phyloP scores from a whole-genome alignment of 805 yeast genomes.

The Lachancea mirantina region DNA sequence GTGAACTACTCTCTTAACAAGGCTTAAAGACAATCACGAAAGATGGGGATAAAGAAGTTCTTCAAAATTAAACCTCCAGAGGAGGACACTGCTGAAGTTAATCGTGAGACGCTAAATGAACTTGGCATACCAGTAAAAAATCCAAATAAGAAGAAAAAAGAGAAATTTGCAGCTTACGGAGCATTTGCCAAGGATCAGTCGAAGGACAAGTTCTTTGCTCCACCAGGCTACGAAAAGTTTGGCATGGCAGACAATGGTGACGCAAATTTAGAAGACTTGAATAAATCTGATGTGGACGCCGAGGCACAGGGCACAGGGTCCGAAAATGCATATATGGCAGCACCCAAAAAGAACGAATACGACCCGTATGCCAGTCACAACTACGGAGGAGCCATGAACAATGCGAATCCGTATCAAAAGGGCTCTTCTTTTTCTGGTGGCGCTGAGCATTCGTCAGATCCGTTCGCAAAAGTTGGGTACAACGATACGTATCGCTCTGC shows the following conservation, averaged over 20 bases:
- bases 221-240: constrained; percentile 33
- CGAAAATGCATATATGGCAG: constrained; percentile 4
- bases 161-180: constrained; percentile 43
- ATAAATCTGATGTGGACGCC: constrained; percentile 12
- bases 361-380: constrained; percentile 10
- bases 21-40: not conserved
- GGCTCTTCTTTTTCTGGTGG: no score
- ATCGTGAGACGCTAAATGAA: constrained; percentile 36
- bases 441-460: no score
- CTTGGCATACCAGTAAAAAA: constrained; percentile 38
- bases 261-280: constrained; percentile 13
- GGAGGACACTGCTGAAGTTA: constrained; percentile 38
- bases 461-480: no score
- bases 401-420: constrained; percentile 9
- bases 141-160: constrained; percentile 31
- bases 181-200: constrained; percentile 39
- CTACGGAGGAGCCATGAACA: constrained; percentile 1
- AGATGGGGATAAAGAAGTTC: constrained; percentile 44
- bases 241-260: constrained; percentile 18
- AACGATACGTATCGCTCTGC: no score
- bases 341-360: constrained; percentile 6
- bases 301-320: constrained; percentile 2
- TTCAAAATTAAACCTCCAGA: constrained; percentile 41
- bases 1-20: no score
- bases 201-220: constrained; percentile 33